Percentiles rank a stretch among this genome's conserved stretches.
Conservation (phyloP, 305 asterid species). For the Coffea humblotiana region DNA sequence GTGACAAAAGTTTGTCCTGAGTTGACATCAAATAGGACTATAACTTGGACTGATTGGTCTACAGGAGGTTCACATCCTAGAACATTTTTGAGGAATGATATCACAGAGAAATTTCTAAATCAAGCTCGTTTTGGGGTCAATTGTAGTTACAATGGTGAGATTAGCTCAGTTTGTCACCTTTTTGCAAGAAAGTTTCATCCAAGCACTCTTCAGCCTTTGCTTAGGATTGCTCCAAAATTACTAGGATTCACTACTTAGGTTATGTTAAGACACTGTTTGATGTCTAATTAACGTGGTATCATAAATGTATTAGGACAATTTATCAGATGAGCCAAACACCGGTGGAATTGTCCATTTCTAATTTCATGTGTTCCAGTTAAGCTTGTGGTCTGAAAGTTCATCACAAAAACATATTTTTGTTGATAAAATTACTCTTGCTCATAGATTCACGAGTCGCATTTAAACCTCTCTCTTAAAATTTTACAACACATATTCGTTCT, state of each 20-base stretch:
- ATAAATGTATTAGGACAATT: neutral
- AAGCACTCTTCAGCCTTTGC: constrained; percentile 56
- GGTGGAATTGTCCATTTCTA: neutral
- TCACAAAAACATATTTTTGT: neutral
- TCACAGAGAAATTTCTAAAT: constrained; percentile 38
- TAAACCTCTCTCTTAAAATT: neutral
- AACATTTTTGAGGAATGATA: constrained; percentile 37
- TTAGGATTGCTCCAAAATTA: constrained; percentile 48
- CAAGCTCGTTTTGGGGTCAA: constrained; percentile 38
- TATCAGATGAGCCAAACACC: no score
- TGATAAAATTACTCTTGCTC: neutral
- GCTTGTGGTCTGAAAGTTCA: neutral
- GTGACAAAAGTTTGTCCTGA: constrained; percentile 49
- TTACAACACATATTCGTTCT: neutral
- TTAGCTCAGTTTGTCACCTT: constrained; percentile 53
- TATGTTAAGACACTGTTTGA: neutral
- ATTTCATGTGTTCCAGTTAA: neutral
- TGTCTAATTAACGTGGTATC: neutral
- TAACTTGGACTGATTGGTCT: constrained; percentile 79
- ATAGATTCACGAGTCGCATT: neutral
- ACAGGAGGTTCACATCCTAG: constrained; percentile 61
- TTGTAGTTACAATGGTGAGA: constrained; percentile 50
- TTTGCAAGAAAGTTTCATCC: constrained; percentile 85
- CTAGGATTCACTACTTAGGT: constrained; percentile 27
- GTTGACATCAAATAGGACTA: constrained; percentile 48